Evolutionary conservation across 495 filamentous ascomycete species (phyloP).

Genomic region (Penicillium paradoxum): DNA sequence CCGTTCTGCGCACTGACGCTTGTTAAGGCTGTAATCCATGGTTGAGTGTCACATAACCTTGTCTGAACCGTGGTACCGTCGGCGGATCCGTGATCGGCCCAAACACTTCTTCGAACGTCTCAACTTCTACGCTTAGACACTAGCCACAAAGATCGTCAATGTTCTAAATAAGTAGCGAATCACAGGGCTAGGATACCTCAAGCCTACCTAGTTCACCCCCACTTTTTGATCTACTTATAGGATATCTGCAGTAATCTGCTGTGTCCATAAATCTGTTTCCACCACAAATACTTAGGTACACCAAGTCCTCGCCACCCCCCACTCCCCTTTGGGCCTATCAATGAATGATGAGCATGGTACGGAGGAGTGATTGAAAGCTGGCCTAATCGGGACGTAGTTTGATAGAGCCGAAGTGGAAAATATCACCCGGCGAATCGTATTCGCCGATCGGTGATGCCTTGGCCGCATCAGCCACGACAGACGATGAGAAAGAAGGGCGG

Average conservation of each 20-base stretch:
- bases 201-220: not conserved
- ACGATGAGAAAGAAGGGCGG: not conserved
- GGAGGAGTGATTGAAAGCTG: not conserved
- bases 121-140: constrained; percentile 1
- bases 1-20: constrained; percentile 13
- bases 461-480: constrained; percentile 5
- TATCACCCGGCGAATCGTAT: not conserved
- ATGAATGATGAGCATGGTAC: not conserved
- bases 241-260: not conserved
- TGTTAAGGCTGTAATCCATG: constrained; percentile 14
- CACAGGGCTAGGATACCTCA: not conserved
- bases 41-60: not conserved
- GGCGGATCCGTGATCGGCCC: constrained; percentile 12
- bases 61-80: constrained; percentile 6
- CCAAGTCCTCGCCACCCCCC: not conserved
- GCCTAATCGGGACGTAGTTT: constrained; percentile 4
- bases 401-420: not conserved
- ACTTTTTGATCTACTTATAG: not conserved
- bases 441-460: constrained; percentile 5
- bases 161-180: not conserved
- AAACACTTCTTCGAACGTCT: constrained; percentile 3
- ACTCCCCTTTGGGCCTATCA: not conserved
- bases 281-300: not conserved
- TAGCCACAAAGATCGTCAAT: constrained; percentile 1
- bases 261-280: not conserved